Evolutionary conservation across 2,329 filamentous ascomycete genomes (phyloP), one percentile per base, ranked within the genome.

Genomic region (Plectosphaerella sp.): DNA sequence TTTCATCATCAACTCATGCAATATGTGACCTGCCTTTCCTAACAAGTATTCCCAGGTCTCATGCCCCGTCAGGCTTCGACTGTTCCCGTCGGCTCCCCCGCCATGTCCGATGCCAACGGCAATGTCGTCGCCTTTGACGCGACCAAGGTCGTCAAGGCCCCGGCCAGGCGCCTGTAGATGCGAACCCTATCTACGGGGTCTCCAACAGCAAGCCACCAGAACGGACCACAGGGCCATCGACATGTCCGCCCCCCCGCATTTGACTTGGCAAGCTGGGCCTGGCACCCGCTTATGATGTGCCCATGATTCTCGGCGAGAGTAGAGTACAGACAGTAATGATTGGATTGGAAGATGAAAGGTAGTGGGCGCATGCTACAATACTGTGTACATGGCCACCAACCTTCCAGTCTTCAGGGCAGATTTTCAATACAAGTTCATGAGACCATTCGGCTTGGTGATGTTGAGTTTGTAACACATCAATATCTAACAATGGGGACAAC

Each of bases 21-120:
- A 16, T 20, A 35, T 9, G 52, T 61, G 9, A 25, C 16, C 3
- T 3, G 22, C 22, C 5, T 22, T 15, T 12, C 22, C 28, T 33
- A 18, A 58, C 54, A 52, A 39, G 37, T 20, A 45, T 20, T 47
- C 45, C 51, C 54, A 70, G 67, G 58, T 52, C 62, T 67, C 55
- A 65, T 63, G 48, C 66, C 62, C 53, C 68, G 69, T 15, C 67
- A 69, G 58, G 53, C 49, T 36, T 57, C 41, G 35, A 51, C 56
- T 28, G 63, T 69, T 52, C 61, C 68, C 33, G 69, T 71, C 57
- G 67, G 69, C 50, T 60, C 60, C 18, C 62, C 75, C 14, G 67
- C 77, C 63, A 81, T 81, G 78, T 69, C 72, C 37, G 69, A 74
- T 55, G 57, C 60, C 18, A 55, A 64, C 37, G 78, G 78, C 59